Evolutionary conservation across 495 filamentous ascomycete genomes (phyloP).

Genomic region (Trichoderma virens): DNA sequence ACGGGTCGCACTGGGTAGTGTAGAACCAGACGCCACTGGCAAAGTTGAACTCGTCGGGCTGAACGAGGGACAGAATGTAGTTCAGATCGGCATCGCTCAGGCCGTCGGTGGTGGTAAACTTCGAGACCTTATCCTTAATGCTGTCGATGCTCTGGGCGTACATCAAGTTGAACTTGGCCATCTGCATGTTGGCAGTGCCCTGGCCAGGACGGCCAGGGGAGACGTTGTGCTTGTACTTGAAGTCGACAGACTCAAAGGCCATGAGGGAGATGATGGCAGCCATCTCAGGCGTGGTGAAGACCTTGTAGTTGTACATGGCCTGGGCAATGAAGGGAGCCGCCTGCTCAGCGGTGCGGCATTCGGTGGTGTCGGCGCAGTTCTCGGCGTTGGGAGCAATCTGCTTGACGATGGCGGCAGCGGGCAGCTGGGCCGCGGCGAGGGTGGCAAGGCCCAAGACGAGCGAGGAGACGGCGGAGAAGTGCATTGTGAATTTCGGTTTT

Average conservation of each 20-base stretch:
- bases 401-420: constrained; percentile 2
- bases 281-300: constrained; percentile 42
- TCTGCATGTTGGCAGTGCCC: constrained; percentile 79
- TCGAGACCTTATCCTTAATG: constrained; percentile 30
- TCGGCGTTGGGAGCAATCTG: neutral
- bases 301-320: constrained; percentile 21
- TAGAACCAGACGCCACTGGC: constrained; percentile 70
- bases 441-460: neutral
- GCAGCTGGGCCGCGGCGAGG: neutral
- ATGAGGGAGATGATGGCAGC: constrained; percentile 58
- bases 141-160: constrained; percentile 55
- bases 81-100: constrained; percentile 22
- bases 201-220: constrained; percentile 57
- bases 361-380: constrained; percentile 41
- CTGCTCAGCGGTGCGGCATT: constrained; percentile 61
- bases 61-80: constrained; percentile 51
- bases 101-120: constrained; percentile 23
- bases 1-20: constrained; percentile 49
- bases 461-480: neutral
- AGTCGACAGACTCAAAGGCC: constrained; percentile 59
- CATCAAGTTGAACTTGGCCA: constrained; percentile 45
- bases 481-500: neutral
- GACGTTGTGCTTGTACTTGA: constrained; percentile 61
- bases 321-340: constrained; percentile 45
- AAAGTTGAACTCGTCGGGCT: constrained; percentile 57